Evolutionary conservation across 2,329 filamentous ascomycete species (phyloP), one percentile per base, ranked within the genome.

Genomic region (Colletotrichum theobromicola): DNA sequence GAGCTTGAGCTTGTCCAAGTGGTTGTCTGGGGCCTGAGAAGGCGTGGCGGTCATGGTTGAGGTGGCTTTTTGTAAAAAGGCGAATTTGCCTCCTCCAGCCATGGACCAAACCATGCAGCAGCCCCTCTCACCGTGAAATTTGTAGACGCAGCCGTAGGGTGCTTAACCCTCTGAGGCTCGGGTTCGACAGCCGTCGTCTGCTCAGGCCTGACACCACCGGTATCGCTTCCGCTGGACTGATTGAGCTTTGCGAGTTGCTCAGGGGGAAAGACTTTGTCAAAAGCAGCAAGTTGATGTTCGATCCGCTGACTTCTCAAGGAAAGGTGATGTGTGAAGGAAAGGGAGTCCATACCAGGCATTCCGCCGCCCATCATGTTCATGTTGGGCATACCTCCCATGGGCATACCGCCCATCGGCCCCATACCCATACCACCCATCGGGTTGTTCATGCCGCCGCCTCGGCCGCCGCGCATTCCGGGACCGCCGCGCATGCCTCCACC

Each of bases 301-400:
- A n/a, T n/a, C n/a, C n/a, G 55, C 34, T 58, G 68, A 58, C n/a
- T 53, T 57, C 46, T n/a, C 74, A 53, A 70, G 70, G 70, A 55
- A 60, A 37, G 76, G 53, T n/a, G n/a, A n/a, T n/a, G n/a, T n/a
- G n/a, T n/a, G n/a, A n/a, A n/a, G n/a, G n/a, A n/a, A n/a, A n/a
- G n/a, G 72, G 61, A 62, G 28, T 65, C 70, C 70, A 50, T 90
- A 83, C 90, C 89, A 77, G 88, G 90, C 90, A 92, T 92, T 37
- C 87, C 88, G 35, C 85, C 87, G 26, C 85, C 84, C 87, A 89
- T 90, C 79, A 83, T 83, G 30, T 87, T 88, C 86, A 91, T 90
- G 74, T 75, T 77, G 21, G 74, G 74, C 84, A 89, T 88, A 12
- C 87, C 88, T 21, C 87, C 89, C 90, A 93, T 87, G 76, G 85